Base-by-base conservation (phyloP, 192 early-diverging fungal species). In the Glomus cerebriforme region DNA sequence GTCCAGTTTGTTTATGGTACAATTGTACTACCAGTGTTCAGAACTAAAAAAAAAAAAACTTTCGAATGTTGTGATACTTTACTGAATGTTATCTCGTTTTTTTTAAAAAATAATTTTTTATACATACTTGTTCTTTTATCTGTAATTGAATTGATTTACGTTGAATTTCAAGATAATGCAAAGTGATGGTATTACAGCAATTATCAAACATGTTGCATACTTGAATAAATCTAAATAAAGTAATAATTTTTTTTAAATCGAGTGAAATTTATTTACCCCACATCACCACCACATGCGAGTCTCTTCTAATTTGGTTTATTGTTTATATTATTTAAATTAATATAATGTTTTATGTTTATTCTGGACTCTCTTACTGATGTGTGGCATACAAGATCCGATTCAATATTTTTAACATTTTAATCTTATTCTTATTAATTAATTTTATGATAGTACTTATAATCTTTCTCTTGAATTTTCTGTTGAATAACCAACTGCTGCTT, bases 401-500 rank as follows among this genome's bases (percentile, higher is more conserved):
- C 39, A 9, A 2, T 9, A 12, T 43, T 43, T 12, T 43, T 43
- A 43, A 43, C 12, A 43, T 12, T 43, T 12, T 2, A 43, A 10
- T 10, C 39, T 10, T 12, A 31, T 64, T 31, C 2, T 26, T 9
- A 29, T 65, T 27, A 2, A 7, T 64, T 15, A 17, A 64, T 35
- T 32, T 68, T 32, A 59, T 73, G 34, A 63, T 24, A 27, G 34
- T n/a, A 43, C n/a, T 19, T 26, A 32, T n/a, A n/a, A n/a, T n/a
- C n/a, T 59, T 24, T 15, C 35, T 15, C 74, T 37, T 39, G 60
- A 37, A 27, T 76, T 7, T 47, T 76, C 74, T 39, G 74, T 76
- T n/a, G 74, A 47, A 63, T 63, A 76, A 39, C 91, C 90, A n/a
- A 87, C 86, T 10, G 90, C 89, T 7, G 90, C 91, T 79, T 90